Evolutionary conservation across 2,329 filamentous ascomycete species (phyloP).

Genomic region (Colletotrichum trifolii): DNA sequence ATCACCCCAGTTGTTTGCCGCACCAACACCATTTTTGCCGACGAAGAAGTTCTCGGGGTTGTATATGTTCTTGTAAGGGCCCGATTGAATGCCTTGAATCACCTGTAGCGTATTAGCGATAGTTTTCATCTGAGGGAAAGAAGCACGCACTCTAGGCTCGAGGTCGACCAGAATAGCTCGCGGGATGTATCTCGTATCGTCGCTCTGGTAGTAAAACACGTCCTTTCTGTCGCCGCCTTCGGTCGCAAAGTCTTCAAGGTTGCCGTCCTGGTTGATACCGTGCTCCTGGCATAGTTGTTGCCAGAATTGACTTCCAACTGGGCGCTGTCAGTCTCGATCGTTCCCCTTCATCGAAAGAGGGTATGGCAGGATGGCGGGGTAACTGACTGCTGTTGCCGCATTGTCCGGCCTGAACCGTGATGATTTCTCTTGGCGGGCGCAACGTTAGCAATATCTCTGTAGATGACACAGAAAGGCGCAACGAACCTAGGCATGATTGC

Average conservation of each 20-base stretch:
- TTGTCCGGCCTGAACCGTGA: constrained; percentile 98
- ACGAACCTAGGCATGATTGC: constrained; percentile 36
- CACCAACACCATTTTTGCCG: constrained; percentile 91
- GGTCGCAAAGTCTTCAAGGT: constrained; percentile 96
- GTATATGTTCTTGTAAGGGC: constrained; percentile 98
- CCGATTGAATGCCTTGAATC: constrained; percentile 90
- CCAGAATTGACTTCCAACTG: constrained; percentile 98
- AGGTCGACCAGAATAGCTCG: constrained; percentile 95
- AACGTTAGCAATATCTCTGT: background rate
- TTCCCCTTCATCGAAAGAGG: background rate
- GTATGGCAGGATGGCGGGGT: constrained; percentile 26
- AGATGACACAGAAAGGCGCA: background rate
- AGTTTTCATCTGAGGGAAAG: background rate
- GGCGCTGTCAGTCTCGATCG: constrained; percentile 44
- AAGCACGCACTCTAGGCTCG: constrained; percentile 78
- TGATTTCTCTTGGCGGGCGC: constrained; percentile 82
- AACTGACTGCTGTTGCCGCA: constrained; percentile 98
- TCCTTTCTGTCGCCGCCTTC: constrained; percentile 98
- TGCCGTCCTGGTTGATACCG: constrained; percentile 96
- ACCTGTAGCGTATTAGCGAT: constrained; percentile 60
- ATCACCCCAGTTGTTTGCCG: constrained; percentile 98
- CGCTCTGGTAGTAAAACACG: constrained; percentile 99
- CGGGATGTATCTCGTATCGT: constrained; percentile 98
- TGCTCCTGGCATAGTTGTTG: constrained; percentile 98
- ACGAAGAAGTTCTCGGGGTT: constrained; percentile 99